phyloP scores from a whole-genome alignment of 2,329 filamentous ascomycete genomes.

The Colletotrichum falcatum region DNA sequence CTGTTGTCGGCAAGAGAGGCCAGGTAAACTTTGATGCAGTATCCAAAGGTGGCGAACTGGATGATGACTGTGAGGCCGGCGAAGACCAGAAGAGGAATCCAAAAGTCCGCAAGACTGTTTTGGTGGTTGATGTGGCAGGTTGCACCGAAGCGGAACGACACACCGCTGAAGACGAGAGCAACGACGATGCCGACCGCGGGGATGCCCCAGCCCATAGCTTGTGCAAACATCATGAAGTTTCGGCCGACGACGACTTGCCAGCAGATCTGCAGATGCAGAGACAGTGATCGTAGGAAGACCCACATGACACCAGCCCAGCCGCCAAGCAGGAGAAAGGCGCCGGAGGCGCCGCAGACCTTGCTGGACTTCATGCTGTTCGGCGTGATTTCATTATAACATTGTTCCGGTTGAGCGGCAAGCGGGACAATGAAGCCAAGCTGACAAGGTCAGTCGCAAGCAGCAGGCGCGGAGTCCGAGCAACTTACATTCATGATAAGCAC shows the following conservation, averaged over 20 bases:
- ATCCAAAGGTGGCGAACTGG: conserved; percentile 87
- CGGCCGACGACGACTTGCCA: conserved; percentile 93
- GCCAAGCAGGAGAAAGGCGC: conserved; percentile 85
- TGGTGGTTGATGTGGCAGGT: conserved; percentile 95
- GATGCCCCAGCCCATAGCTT: conserved; percentile 85
- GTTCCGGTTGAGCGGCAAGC: conserved; percentile 78
- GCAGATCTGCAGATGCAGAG: conserved; percentile 96
- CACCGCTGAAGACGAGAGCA: conserved; percentile 86
- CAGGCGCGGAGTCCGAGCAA: conserved; percentile 41
- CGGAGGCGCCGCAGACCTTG: conserved; percentile 87
- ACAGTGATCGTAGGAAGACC: conserved; percentile 90
- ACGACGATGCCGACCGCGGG: conserved; percentile 80
- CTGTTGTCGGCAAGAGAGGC: conserved; percentile 82
- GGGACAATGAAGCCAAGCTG: conserved; percentile 93
- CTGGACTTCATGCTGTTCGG: conserved; percentile 91
- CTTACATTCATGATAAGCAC: conserved; percentile 84
- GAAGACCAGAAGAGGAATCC: conserved; percentile 88
- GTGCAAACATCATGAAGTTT: conserved; percentile 88
- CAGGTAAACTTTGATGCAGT: conserved; percentile 96
- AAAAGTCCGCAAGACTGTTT: conserved; percentile 85
- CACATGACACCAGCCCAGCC: conserved; percentile 88
- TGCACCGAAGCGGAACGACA: conserved; percentile 92
- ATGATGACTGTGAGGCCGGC: conserved; percentile 80
- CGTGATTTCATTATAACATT: conserved; percentile 92
- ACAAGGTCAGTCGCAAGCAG: not conserved